Evolutionary conservation across 2,329 filamentous ascomycete genomes (phyloP).

Genomic region (Zasmidium angulare): DNA sequence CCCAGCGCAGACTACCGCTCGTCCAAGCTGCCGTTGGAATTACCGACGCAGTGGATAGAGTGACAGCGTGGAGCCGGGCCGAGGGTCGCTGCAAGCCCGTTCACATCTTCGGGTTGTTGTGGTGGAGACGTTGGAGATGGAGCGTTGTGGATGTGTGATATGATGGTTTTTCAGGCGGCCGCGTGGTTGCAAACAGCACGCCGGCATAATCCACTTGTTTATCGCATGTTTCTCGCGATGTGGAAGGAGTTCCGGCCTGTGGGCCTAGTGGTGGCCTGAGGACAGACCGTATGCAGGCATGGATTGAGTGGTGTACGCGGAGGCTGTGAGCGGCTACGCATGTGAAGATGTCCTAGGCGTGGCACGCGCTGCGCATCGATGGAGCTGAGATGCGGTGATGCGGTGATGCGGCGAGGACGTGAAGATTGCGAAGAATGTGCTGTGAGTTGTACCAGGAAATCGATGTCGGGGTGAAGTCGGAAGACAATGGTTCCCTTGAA

Average conservation of each 20-base stretch:
- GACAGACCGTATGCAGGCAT: no score
- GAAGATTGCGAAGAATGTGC: neutral
- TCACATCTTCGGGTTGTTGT: neutral
- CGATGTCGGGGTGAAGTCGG: constrained; percentile 3
- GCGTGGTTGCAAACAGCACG: neutral
- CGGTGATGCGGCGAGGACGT: neutral
- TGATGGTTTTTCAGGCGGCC: neutral
- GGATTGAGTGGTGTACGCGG: neutral
- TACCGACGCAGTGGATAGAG: constrained; percentile 8
- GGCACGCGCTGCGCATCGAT: neutral
- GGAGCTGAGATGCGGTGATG: neutral
- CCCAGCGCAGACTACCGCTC: constrained; percentile 4
- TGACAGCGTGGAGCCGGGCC: constrained; percentile 10
- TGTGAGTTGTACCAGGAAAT: constrained; percentile 7
- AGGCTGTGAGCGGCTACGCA: neutral
- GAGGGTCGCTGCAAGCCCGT: constrained; percentile 2
- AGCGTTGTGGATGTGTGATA: neutral
- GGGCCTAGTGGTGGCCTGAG: neutral
- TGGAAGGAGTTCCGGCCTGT: neutral
- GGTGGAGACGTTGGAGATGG: neutral
- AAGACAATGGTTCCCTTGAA: neutral
- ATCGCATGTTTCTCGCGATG: constrained; percentile 1
- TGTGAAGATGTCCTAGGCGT: neutral
- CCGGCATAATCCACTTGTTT: neutral
- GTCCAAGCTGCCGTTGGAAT: constrained; percentile 2